Evolutionary conservation across 2,329 filamentous ascomycete genomes (phyloP).

Genomic region (Parastagonospora nodorum): DNA sequence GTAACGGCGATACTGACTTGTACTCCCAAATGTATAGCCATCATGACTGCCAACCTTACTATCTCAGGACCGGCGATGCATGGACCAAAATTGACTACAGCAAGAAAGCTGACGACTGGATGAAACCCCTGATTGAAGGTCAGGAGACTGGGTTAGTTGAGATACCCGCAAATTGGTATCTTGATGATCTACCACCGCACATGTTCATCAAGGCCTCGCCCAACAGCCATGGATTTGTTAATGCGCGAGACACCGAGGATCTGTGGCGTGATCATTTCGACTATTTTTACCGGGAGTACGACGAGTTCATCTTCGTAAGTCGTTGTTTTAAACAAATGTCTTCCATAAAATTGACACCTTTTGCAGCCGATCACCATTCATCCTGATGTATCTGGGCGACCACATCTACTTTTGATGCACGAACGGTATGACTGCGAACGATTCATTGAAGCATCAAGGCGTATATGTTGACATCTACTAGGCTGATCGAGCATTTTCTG

Average conservation of each 20-base stretch:
- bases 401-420: constrained; percentile 74
- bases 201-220: constrained; percentile 71
- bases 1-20: no score
- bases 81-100: constrained; percentile 72
- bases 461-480: constrained; percentile 12
- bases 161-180: constrained; percentile 69
- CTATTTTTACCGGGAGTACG: constrained; percentile 77
- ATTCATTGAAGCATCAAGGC: neutral
- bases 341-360: neutral
- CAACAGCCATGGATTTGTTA: constrained; percentile 66
- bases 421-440: constrained; percentile 57
- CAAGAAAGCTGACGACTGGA: constrained; percentile 66
- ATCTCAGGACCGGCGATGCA: constrained; percentile 64
- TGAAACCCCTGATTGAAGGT: constrained; percentile 67
- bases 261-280: constrained; percentile 70
- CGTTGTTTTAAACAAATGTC: constrained; percentile 50
- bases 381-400: constrained; percentile 67
- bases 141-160: constrained; percentile 67
- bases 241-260: constrained; percentile 63
- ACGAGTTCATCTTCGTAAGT: constrained; percentile 70
- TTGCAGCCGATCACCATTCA: constrained; percentile 70
- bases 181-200: constrained; percentile 65
- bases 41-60: constrained; percentile 68
- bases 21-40: constrained; percentile 44
- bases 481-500: constrained; percentile 71